Base-by-base conservation (phyloP, 2,329 filamentous ascomycete species). In the Aspergillus flavus region DNA sequence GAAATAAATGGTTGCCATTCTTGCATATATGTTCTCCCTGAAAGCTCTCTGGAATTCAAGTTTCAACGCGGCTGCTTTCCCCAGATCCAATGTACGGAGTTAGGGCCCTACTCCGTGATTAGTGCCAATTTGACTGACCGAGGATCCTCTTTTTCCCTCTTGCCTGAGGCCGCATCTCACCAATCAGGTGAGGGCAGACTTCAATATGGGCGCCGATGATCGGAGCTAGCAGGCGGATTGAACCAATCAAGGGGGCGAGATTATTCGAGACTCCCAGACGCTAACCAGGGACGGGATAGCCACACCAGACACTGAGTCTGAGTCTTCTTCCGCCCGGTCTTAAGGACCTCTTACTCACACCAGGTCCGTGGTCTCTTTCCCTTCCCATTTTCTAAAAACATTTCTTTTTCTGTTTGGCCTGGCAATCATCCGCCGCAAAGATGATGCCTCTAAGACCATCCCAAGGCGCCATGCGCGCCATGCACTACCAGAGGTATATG, bases 361-460 rank as follows among this genome's bases (percentile, higher is more conserved):
- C 50, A 36, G 59, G 52, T 61, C 55, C 58, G 59, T 55, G 46
- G 57, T 61, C 59, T 69, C 65, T 69, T 69, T 57, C 61, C 59
- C 57, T 63, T 55, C 45, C 45, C 53, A 46, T 58, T 59, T 53
- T 66, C 67, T 63, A 58, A 57, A 58, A 45, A 61, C 39, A 41
- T n/a, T 62, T 63, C 65, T 68, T 62, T 68, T 73, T 45, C 9
- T 68, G 66, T 64, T 69, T 72, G 74, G 74, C 72, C 70, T 73
- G 76, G 73, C 67, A 71, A 61, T 74, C 71, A 72, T 76, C 72
- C 66, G 62, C 61, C 66, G 62, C 64, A 62, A 80, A 70, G 71
- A 84, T 85, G 82, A 80, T 84, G 78, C 78, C 82, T 75, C 70
- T 83, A 72, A 78, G 80, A 75, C 79, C 82, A 66, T 82, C 82